Evolutionary conservation across 2,329 filamentous ascomycete species (phyloP), one percentile per base, ranked within the genome.

Genomic region (Scleromitrula shiraiana): DNA sequence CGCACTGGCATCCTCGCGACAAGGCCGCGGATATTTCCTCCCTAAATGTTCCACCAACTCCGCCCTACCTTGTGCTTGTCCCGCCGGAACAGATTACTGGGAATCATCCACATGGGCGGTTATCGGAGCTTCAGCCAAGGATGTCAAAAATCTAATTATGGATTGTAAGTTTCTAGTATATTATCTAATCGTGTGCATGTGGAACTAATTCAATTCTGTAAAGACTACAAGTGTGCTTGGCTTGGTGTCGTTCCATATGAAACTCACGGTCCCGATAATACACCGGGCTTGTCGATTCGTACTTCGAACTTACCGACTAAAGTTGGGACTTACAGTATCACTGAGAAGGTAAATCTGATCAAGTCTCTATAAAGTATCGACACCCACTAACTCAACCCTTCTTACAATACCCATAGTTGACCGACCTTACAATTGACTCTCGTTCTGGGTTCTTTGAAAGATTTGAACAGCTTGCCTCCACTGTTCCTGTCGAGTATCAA

Each of bases 61-160:
- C 4, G 8, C 2, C 8, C n/a, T 38, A 29, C 42, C 42, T 7
- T 45, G 23, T 23, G 12, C 9, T n/a, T 45, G 23, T 7, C 42
- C 42, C 12, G 1, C 33, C 0, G 33, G 33, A 9, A 45, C 33
- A 23, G 42, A 45, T 4, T 45, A 45, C 17, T 45, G 33, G 33
- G 42, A 45, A 15, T 45, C 42, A 10, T 45, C 42, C 9, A 45
- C 33, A 3, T 45, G 42, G 33, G 24, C 42, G 5, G 33, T 45
- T 5, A 37, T 45, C 12, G 33, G 23, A 10, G 33, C 42, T 8
- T 20, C 8, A 7, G 42, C 32, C 26, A 26, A 30, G 5, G 33
- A 45, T 45, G 23, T 45, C 24, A 45, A 45, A 9, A 32, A 29
- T 6, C 10, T 45, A 3, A 45, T 45, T 12, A 45, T 45, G 42